Percentiles rank a stretch among this genome's conserved stretches.
phyloP scores from a whole-genome alignment of 768 basidiomycete species.

The Suillus luteus region DNA sequence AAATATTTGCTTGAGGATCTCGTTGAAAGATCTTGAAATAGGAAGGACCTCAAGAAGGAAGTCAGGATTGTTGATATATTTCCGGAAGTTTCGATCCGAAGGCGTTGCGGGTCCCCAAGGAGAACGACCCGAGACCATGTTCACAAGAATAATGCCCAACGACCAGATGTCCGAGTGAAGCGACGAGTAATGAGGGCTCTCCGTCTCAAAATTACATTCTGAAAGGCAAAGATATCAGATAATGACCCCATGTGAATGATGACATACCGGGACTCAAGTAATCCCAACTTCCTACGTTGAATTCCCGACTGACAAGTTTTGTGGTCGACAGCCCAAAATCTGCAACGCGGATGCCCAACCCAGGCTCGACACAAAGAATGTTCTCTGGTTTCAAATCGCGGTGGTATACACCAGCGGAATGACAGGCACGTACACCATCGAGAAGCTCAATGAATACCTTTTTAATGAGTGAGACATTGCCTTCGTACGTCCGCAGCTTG shows the following conservation, averaged over 20 bases:
- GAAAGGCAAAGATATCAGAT: slow-evolving; percentile 16
- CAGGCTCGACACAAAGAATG: slow-evolving; percentile 59
- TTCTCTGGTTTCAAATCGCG: slow-evolving; percentile 90
- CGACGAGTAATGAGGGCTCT: slow-evolving; percentile 25
- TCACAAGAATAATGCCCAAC: slow-evolving; percentile 77
- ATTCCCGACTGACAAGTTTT: slow-evolving; percentile 46
- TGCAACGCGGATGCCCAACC: slow-evolving; percentile 57
- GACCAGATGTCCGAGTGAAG: slow-evolving; percentile 63
- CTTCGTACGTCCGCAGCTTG: slow-evolving; percentile 51
- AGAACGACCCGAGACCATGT: slow-evolving; percentile 70
- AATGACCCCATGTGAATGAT: neutral
- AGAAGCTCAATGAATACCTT: slow-evolving; percentile 72
- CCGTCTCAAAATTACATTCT: slow-evolving; percentile 56
- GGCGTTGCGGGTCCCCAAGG: slow-evolving; percentile 75
- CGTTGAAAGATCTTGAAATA: slow-evolving; percentile 66
- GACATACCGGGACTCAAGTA: slow-evolving; percentile 73
- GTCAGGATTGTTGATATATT: slow-evolving; percentile 61
- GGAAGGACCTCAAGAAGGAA: slow-evolving; percentile 75
- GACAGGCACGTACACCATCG: slow-evolving; percentile 77
- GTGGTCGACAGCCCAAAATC: slow-evolving; percentile 78
- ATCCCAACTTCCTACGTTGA: slow-evolving; percentile 58
- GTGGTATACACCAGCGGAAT: slow-evolving; percentile 71
- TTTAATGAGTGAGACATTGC: slow-evolving; percentile 64
- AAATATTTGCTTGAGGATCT: slow-evolving; percentile 73
- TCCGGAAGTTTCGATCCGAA: slow-evolving; percentile 65